Base-by-base conservation (phyloP, 768 basidiomycete species). In the Panus rudis region DNA sequence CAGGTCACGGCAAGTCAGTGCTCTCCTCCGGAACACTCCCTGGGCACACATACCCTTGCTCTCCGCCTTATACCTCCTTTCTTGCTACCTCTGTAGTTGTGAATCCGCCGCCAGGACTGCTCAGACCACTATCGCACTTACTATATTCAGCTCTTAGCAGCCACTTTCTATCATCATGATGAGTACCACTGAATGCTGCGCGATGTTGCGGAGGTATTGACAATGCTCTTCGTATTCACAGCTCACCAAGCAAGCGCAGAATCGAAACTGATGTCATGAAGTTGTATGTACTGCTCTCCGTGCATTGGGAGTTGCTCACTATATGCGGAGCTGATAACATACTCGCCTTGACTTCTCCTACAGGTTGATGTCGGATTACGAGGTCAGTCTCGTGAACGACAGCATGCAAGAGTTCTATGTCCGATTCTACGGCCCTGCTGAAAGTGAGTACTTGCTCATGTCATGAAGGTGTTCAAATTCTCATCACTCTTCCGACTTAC, bases 231-330 rank as follows among this genome's bases (percentile, higher is more conserved):
- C 46, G 38, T 50, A 51, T 63, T 56, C 66, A 87, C 88, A 80
- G 84, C 59, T 81, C 83, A 56, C 84, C 89, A 49, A 72, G 70
- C 64, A 96, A 89, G 66, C 86, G 94, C 48, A 84, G 94, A 47
- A 93, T 96, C 63, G 94, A 98, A 65, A 97, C 92, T 38, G 96
- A 99, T 72, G 94, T 99, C 41, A 96, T 97, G 94, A 98, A 97
- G 72, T 71, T 99, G 94, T 94, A 62, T 59, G 78, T 65, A n/a
- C 5, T 23, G 4, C 11, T 33, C 33, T 21, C 20, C 33, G 16
- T 16, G 25, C 7, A 7, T 6, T 25, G 28, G 17, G 24, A 14
- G 34, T 27, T 22, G 23, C 39, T 6, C 12, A 43, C 24, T 17
- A 39, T 30, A 17, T 25, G 34, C 14, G 16, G n/a, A 6, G 19